These are phyloP conservation scores for Collybiopsis luxurians DNA, from an alignment of 768 basidiomycete genomes.

Conservation along the genomic window DNA sequence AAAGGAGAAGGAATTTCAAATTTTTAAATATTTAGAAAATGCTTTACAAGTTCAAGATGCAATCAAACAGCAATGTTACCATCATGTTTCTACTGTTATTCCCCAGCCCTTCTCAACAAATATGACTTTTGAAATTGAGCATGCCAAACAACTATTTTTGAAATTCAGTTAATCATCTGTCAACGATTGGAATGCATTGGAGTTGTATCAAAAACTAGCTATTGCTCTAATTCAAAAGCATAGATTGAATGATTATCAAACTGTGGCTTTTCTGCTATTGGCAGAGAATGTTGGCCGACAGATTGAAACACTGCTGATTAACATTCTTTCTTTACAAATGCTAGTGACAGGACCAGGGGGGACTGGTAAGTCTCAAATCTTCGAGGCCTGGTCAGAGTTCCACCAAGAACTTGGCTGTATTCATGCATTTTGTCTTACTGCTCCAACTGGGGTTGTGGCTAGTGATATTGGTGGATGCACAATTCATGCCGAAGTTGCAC, in stretches of 20 bases:
- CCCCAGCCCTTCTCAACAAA: too few relatives aligned
- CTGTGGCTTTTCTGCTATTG: conserved; percentile 10
- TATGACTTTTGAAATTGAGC: too few relatives aligned
- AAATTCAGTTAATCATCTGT: not conserved
- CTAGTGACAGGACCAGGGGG: conserved; percentile 21
- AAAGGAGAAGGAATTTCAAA: not conserved
- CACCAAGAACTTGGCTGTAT: conserved; percentile 3
- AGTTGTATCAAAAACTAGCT: not conserved
- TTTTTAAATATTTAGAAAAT: not conserved
- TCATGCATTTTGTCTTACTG: conserved; percentile 12
- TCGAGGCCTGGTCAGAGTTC: conserved; percentile 16
- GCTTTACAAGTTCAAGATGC: too few relatives aligned
- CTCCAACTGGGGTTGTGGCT: conserved; percentile 20
- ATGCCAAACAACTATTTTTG: too few relatives aligned
- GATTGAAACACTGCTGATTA: not conserved
- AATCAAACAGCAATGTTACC: too few relatives aligned
- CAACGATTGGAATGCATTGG: not conserved
- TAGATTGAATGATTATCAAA: not conserved
- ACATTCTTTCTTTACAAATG: conserved; percentile 6
- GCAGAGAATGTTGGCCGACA: conserved; percentile 9
- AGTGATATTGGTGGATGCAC: conserved; percentile 18
- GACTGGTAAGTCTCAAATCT: conserved; percentile 20
- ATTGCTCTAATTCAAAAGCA: not conserved
- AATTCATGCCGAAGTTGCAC: conserved; percentile 15
- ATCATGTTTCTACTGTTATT: too few relatives aligned